Evolutionary conservation across 441 rosid species (phyloP).

Genomic region (Adansonia rubrostipa): DNA sequence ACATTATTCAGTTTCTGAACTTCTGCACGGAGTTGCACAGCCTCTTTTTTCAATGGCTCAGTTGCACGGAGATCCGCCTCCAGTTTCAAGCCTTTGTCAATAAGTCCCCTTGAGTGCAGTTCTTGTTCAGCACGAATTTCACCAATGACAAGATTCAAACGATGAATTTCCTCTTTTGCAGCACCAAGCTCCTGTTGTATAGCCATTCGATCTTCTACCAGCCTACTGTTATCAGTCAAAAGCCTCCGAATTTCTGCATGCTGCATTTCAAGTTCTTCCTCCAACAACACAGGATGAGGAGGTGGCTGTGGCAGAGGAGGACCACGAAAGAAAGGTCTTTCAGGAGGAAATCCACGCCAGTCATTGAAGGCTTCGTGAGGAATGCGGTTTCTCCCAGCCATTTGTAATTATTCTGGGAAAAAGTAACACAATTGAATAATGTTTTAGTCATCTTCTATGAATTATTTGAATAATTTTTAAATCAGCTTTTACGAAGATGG

Average conservation of each 20-base stretch:
- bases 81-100: conserved; percentile 82
- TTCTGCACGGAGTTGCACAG: conserved; percentile 64
- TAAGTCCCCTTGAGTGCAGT: conserved; percentile 63
- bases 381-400: conserved; percentile 87
- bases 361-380: conserved; percentile 66
- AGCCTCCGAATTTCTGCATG: conserved; percentile 81
- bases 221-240: conserved; percentile 70
- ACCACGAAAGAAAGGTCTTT: conserved; percentile 65
- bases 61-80: conserved; percentile 86
- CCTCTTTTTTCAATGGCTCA: conserved; percentile 85
- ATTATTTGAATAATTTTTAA: background rate
- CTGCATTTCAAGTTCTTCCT: conserved; percentile 89
- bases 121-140: conserved; percentile 82
- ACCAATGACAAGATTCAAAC: conserved; percentile 64
- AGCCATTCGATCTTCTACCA: conserved; percentile 75
- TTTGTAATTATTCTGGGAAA: conserved; percentile 40
- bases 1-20: conserved; percentile 72
- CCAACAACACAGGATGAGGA: conserved; percentile 76
- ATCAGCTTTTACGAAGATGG: background rate
- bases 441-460: background rate
- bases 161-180: conserved; percentile 89
- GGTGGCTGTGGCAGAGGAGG: conserved; percentile 67
- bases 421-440: background rate
- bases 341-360: conserved; percentile 66
- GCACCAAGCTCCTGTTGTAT: conserved; percentile 78